phyloP scores from a whole-genome alignment of 345 rosid species.

The Eucalyptus globulus region DNA sequence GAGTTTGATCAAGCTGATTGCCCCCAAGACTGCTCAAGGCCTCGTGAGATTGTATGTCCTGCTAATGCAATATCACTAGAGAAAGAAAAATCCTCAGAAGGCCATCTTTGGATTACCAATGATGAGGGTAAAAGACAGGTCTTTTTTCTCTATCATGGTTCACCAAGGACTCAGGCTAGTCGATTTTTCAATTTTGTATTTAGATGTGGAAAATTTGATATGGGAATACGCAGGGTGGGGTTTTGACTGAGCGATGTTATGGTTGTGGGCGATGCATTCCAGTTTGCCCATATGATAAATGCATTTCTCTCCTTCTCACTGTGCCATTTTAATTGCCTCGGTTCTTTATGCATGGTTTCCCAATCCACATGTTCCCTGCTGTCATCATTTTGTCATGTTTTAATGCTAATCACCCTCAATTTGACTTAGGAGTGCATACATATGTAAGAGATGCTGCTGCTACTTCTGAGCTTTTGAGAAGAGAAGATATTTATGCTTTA shows the following conservation, averaged over 20 bases:
- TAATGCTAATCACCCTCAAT: neutral
- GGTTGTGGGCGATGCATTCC: slow-evolving; percentile 62
- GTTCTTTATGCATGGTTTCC: neutral
- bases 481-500: slow-evolving; percentile 33
- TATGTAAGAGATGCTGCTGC: neutral
- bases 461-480: slow-evolving; percentile 27
- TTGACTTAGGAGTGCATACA: slow-evolving; percentile 16
- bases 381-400: neutral
- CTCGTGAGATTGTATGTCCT: slow-evolving; percentile 43
- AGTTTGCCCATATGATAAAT: slow-evolving; percentile 44
- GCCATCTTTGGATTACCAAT: neutral
- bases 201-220: neutral
- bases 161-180: neutral
- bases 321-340: neutral
- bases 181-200: neutral
- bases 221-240: slow-evolving; percentile 24
- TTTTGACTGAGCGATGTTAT: slow-evolving; percentile 41
- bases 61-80: slow-evolving; percentile 36
- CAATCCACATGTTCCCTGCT: neutral
- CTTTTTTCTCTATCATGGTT: neutral
- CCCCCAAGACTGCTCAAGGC: slow-evolving; percentile 42
- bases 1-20: slow-evolving; percentile 51
- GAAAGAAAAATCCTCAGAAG: neutral
- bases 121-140: slow-evolving; percentile 3
- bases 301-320: neutral